Evolutionary conservation across 495 filamentous ascomycete species (phyloP).

Genomic region (Thozetella sp.): DNA sequence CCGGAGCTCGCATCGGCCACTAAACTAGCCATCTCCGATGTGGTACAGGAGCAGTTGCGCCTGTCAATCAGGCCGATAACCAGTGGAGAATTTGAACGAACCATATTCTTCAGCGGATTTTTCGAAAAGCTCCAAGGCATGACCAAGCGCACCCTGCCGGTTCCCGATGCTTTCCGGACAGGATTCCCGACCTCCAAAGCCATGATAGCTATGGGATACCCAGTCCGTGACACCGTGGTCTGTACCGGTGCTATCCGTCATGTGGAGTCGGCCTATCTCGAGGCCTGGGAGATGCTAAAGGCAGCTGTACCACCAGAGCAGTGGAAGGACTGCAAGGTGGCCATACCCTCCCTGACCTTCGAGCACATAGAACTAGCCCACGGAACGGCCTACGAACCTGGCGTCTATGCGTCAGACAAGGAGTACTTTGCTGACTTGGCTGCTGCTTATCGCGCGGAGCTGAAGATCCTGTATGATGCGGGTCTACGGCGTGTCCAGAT

Average conservation of each 20-base stretch:
- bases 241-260: background rate
- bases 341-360: slow-evolving; percentile 64
- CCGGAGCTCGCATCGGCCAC: background rate
- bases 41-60: slow-evolving; percentile 60
- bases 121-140: slow-evolving; percentile 65
- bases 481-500: slow-evolving; percentile 66
- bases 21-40: slow-evolving; percentile 54
- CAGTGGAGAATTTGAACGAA: slow-evolving; percentile 65
- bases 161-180: background rate
- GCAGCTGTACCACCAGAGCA: slow-evolving; percentile 53
- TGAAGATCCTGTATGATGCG: slow-evolving; percentile 63
- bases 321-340: slow-evolving; percentile 62
- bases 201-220: background rate
- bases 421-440: slow-evolving; percentile 72
- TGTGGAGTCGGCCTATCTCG: background rate
- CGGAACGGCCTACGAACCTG: slow-evolving; percentile 60
- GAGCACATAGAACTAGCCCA: slow-evolving; percentile 65
- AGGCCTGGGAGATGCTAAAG: slow-evolving; percentile 46
- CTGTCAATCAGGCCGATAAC: slow-evolving; percentile 63
- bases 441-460: slow-evolving; percentile 57
- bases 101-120: slow-evolving; percentile 58
- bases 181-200: background rate
- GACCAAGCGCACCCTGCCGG: background rate
- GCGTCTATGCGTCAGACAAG: slow-evolving; percentile 58
- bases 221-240: background rate